Evolutionary conservation across 345 rosid genomes (phyloP).

Genomic region (Euphorbia peplus): DNA sequence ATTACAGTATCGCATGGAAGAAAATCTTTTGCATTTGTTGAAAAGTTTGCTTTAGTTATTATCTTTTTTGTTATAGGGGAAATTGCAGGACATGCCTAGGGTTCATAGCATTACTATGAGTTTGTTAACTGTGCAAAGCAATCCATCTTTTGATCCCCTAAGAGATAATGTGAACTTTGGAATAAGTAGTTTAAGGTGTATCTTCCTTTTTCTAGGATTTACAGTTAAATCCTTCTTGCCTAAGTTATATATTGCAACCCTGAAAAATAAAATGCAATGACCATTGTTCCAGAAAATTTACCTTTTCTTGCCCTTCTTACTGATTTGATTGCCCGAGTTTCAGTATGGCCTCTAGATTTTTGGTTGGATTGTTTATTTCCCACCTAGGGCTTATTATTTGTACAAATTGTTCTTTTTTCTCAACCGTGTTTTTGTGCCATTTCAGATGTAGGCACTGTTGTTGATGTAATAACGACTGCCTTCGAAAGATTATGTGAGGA

Average conservation of each 20-base stretch:
- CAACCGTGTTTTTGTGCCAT: neutral
- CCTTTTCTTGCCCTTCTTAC: neutral
- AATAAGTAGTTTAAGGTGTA: neutral
- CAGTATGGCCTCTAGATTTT: neutral
- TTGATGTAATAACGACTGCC: conserved; percentile 54
- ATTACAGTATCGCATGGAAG: neutral
- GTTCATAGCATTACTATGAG: neutral
- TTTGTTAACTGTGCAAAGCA: neutral
- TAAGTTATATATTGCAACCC: neutral
- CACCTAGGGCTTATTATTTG: neutral
- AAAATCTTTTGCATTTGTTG: neutral
- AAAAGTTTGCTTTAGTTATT: neutral
- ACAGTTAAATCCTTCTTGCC: neutral
- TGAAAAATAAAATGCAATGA: neutral
- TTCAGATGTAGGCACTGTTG: conserved; percentile 52
- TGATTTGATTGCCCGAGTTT: neutral
- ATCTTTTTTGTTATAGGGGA: neutral
- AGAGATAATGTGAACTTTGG: neutral
- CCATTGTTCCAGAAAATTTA: neutral
- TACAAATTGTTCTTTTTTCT: neutral
- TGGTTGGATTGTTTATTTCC: neutral
- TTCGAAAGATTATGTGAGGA: conserved; percentile 59
- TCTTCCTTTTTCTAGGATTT: neutral
- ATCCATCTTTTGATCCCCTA: neutral
- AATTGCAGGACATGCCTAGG: neutral